These are phyloP conservation scores for Rhodomyrtus psidioides DNA, from an alignment of 441 rosid species.

Conservation along the genomic window DNA sequence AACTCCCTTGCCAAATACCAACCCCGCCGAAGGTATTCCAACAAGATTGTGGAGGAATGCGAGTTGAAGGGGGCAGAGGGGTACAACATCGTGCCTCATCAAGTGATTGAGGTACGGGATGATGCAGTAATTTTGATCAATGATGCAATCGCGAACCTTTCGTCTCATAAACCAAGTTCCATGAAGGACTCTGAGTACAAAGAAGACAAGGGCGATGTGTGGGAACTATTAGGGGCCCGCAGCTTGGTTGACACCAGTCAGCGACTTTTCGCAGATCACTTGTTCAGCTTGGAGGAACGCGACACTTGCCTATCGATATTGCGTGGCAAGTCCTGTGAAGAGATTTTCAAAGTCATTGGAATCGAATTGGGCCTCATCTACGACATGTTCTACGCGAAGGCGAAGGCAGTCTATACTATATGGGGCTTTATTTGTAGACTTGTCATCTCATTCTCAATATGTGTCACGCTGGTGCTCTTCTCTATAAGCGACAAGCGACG, in stretches of 20 bases:
- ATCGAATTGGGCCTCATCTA: not conserved
- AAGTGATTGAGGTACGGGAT: not conserved
- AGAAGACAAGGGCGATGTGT: rapidly evolving
- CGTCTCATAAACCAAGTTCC: no score
- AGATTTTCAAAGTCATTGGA: not conserved
- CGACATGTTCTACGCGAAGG: not conserved
- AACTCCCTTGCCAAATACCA: rapidly evolving
- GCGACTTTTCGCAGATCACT: not conserved
- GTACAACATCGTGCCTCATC: rapidly evolving
- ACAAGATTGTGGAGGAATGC: rapidly evolving
- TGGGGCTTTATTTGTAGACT: not conserved
- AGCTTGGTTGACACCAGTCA: not conserved
- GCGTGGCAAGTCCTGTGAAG: rapidly evolving
- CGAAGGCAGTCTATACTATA: rapidly evolving
- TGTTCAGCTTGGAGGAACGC: not conserved
- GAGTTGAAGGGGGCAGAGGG: rapidly evolving
- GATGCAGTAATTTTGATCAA: rapidly evolving
- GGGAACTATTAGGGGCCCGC: rapidly evolving
- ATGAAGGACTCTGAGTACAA: rapidly evolving
- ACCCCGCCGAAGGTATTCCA: rapidly evolving
- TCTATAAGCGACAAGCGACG: rapidly evolving
- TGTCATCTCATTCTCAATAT: not conserved
- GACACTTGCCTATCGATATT: not conserved
- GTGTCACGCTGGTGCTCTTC: not conserved
- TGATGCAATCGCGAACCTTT: rapidly evolving